Base-by-base conservation (phyloP, 768 basidiomycete species). In the Leccinum rimulosum region DNA sequence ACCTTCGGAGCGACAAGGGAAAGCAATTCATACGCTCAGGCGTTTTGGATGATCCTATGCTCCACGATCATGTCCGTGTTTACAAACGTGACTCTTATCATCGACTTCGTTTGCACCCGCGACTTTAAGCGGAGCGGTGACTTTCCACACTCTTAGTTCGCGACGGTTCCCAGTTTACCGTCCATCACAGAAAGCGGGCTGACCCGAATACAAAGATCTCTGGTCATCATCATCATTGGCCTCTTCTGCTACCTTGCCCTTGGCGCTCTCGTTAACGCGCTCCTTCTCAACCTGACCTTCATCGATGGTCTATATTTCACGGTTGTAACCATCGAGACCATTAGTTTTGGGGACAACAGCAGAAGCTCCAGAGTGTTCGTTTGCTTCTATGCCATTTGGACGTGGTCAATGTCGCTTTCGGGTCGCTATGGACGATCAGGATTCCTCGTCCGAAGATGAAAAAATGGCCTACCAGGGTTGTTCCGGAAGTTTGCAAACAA, bases 221-320 rank as follows among this genome's bases (percentile, higher is more conserved):
- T 94, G n/a, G 83, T 88, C 33, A 87, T 94, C 58, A 82, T 89
- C 36, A 84, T 89, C 57, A 94, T 95, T 64, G 68, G 86, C 15
- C 75, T 95, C 1, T 77, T 94, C 25, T 77, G 77, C 58, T 93
- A 91, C 68, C 77, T 93, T 59, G 89, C 86, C 0, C 66, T 94
- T 10, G 93, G 92, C 5, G 82, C 87, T 0, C 76, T 91, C 14
- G 72, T 84, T 52, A 80, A 84, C 66, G 75, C 82, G 1, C 70
- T 83, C 58, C 70, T 87, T 48, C 66, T 77, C 25, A 55, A 79
- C 4, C 78, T 89, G 33, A 70, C 77, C 19, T 94, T 89, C 69
- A 79, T 92, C 64, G 77, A 91, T 67, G 86, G 84, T 1, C 76
- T 93, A n/a, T 93, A 91, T 68, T 92, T 91, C 66, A 83, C 86